phyloP scores from a whole-genome alignment of 108 stramenopile genomes.

The Chaetoceros tenuissimus region DNA sequence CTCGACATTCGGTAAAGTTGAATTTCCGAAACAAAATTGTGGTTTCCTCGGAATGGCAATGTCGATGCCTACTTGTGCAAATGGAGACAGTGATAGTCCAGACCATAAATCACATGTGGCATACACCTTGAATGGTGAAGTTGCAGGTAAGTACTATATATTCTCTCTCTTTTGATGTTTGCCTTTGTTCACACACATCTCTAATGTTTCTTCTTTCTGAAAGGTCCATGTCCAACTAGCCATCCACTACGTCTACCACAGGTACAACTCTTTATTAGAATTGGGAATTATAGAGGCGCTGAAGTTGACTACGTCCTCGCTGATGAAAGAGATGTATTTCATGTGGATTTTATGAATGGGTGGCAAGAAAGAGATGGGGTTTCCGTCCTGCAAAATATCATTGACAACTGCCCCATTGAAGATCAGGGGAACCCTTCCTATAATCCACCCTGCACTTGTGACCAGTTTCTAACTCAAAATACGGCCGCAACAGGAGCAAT shows the following conservation, averaged over 20 bases:
- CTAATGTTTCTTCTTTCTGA: no score
- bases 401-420: slow-evolving; percentile 12
- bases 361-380: no score
- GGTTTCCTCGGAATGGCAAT: slow-evolving; percentile 2
- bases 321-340: slow-evolving; percentile 4
- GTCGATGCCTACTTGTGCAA: slow-evolving; percentile 25
- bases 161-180: no score
- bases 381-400: slow-evolving; percentile 15
- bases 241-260: slow-evolving; percentile 17
- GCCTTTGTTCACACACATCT: no score
- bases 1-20: slow-evolving; percentile 5
- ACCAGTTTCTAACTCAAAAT: slow-evolving; percentile 16
- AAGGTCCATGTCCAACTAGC: slow-evolving; percentile 14
- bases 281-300: slow-evolving; percentile 13
- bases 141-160: no score
- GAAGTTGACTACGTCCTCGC: slow-evolving; percentile 4
- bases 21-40: slow-evolving; percentile 2
- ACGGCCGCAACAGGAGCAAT: not conserved
- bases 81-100: slow-evolving; percentile 3
- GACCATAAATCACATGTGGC: slow-evolving; percentile 17
- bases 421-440: slow-evolving; percentile 7
- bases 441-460: slow-evolving; percentile 18
- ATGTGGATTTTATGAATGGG: slow-evolving; percentile 22
- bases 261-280: slow-evolving; percentile 22
- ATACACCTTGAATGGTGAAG: slow-evolving; percentile 19